These are phyloP conservation scores for Brassica hybrid DNA, from an alignment of 441 rosid genomes.

Conservation along the genomic window DNA sequence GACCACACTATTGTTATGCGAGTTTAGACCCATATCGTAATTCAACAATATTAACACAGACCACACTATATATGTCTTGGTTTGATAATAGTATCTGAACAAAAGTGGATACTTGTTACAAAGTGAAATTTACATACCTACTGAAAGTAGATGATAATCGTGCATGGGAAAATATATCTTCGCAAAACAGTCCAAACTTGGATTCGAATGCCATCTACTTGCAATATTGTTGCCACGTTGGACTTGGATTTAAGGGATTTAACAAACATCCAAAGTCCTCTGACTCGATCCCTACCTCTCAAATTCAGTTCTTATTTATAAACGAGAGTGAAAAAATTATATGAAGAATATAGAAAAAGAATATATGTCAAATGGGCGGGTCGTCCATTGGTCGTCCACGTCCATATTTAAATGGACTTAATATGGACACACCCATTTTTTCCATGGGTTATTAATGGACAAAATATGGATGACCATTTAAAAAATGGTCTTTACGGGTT, in stretches of 20 bases:
- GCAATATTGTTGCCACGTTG: conserved; percentile 20
- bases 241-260: conserved; percentile 27
- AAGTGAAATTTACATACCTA: not conserved
- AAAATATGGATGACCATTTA: too few relatives aligned
- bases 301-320: conserved; percentile 10
- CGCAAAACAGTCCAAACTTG: conserved; percentile 16
- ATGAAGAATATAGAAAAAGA: not conserved
- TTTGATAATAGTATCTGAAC: not conserved
- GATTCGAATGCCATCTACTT: conserved; percentile 30
- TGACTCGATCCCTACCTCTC: conserved; percentile 30
- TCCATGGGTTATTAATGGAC: too few relatives aligned
- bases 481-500: too few relatives aligned
- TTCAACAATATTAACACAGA: not conserved
- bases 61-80: not conserved
- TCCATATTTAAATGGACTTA: too few relatives aligned
- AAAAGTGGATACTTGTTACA: not conserved
- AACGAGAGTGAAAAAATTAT: not conserved
- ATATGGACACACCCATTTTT: too few relatives aligned
- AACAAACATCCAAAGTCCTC: conserved; percentile 27
- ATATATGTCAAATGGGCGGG: conserved; percentile 4
- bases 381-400: too few relatives aligned
- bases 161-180: not conserved
- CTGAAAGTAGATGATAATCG: not conserved
- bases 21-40: not conserved
- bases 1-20: not conserved